Percentiles rank a stretch among this genome's conserved stretches.
Evolutionary conservation across 257 asterid genomes (phyloP).

Genomic region (Gentiana macrophylla): DNA sequence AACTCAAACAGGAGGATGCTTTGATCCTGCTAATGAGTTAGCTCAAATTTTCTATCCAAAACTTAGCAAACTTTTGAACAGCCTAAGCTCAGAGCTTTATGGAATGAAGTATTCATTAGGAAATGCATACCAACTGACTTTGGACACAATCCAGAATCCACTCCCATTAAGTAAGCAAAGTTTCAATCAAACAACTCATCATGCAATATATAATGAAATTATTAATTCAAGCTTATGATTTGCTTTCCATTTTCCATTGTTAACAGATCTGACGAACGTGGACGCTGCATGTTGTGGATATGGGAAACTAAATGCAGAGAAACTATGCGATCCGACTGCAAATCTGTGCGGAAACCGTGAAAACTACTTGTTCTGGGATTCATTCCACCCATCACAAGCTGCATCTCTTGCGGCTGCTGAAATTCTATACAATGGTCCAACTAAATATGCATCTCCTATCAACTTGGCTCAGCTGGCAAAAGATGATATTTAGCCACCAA

Average conservation of each 20-base stretch:
- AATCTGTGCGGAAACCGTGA: conserved; percentile 15
- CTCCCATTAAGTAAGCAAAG: conserved; percentile 30
- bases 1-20: conserved; percentile 39
- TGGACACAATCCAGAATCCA: conserved; percentile 44
- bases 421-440: conserved; percentile 26
- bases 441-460: conserved; percentile 23
- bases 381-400: conserved; percentile 27
- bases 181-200: background rate
- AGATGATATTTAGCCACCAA: too few relatives aligned
- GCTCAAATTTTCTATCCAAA: conserved; percentile 40
- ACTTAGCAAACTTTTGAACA: conserved; percentile 22
- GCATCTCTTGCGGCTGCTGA: conserved; percentile 26
- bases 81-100: conserved; percentile 39
- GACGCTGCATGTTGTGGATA: conserved; percentile 65
- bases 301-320: conserved; percentile 29
- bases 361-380: conserved; percentile 29
- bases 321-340: conserved; percentile 21
- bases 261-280: conserved; percentile 38
- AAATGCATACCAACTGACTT: conserved; percentile 48
- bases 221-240: too few relatives aligned
- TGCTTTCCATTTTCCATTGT: too few relatives aligned
- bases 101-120: conserved; percentile 55
- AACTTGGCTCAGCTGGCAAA: conserved; percentile 19
- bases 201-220: too few relatives aligned
- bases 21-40: conserved; percentile 35